phyloP scores from a whole-genome alignment of 2,329 filamentous ascomycete genomes.

The Fusarium devonianum region DNA sequence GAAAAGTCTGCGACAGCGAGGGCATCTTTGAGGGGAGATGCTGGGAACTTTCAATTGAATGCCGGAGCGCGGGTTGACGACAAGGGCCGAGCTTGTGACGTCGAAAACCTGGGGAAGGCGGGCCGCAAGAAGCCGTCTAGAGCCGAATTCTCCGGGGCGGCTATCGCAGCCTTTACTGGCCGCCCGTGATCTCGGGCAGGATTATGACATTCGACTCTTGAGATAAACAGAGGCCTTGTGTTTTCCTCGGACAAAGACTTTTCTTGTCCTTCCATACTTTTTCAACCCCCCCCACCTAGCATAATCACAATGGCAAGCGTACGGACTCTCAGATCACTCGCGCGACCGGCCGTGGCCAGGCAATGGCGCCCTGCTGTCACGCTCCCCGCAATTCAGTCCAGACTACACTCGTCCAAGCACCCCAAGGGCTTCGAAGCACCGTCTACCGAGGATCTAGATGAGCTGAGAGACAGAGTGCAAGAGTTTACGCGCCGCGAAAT shows the following conservation, averaged over 20 bases:
- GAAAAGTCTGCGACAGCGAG: slow-evolving; percentile 6
- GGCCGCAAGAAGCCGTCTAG: slow-evolving; percentile 34
- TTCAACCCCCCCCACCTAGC: not conserved
- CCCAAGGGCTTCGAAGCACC: slow-evolving; percentile 72
- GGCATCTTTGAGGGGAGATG: slow-evolving; percentile 14
- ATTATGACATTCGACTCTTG: slow-evolving; percentile 9
- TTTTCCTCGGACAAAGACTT: not conserved
- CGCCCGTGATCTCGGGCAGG: slow-evolving; percentile 30
- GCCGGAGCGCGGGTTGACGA: slow-evolving; percentile 21
- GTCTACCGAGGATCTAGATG: slow-evolving; percentile 74
- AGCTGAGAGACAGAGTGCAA: slow-evolving; percentile 83
- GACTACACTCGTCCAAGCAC: slow-evolving; percentile 64
- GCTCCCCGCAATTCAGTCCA: slow-evolving; percentile 50
- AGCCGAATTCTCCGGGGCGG: slow-evolving; percentile 27
- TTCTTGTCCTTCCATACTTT: not conserved
- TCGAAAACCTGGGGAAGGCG: slow-evolving; percentile 42
- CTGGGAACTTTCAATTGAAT: slow-evolving; percentile 21
- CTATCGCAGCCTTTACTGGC: slow-evolving; percentile 33
- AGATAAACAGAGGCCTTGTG: slow-evolving; percentile 8
- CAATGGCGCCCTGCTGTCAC: slow-evolving; percentile 40
- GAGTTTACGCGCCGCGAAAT: slow-evolving; percentile 93
- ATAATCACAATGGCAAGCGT: slow-evolving; percentile 51
- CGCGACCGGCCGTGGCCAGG: slow-evolving; percentile 42
- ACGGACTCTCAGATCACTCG: slow-evolving; percentile 48
- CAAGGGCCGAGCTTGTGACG: slow-evolving; percentile 41